Evolutionary conservation across 2,329 filamentous ascomycete species (phyloP).

Genomic region (Parafenestella ontariensis): DNA sequence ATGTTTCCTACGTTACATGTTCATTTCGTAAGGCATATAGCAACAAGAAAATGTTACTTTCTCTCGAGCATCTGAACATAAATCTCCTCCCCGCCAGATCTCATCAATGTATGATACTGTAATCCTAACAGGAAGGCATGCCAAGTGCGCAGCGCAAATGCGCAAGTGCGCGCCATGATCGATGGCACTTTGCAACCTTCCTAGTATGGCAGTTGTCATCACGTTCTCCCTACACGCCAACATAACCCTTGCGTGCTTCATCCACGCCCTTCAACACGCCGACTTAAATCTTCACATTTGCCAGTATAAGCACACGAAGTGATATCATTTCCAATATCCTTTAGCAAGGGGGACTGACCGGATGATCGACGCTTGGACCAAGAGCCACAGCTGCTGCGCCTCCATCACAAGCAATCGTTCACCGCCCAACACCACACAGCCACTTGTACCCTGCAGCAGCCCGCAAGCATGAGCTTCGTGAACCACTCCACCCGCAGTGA

Average conservation of each 20-base stretch:
- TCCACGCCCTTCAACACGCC: background rate
- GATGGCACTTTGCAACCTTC: constrained; percentile 1
- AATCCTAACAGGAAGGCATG: too few species aligned
- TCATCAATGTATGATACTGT: too few species aligned
- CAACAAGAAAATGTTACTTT: too few species aligned
- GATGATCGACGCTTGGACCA: constrained; percentile 12
- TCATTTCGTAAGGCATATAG: too few species aligned
- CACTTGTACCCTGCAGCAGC: constrained; percentile 30
- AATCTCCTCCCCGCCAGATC: too few species aligned
- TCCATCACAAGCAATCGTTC: constrained; percentile 6
- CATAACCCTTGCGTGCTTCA: too few species aligned
- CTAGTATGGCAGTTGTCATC: constrained; percentile 1
- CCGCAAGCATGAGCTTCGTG: constrained; percentile 30
- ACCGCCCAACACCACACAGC: constrained; percentile 30
- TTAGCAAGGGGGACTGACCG: background rate
- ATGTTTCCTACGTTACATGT: too few species aligned
- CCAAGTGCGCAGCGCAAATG: too few species aligned
- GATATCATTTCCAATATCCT: background rate
- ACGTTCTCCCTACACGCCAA: background rate
- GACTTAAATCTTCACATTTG: too few species aligned
- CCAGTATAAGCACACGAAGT: too few species aligned
- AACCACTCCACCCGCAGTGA: constrained; percentile 35
- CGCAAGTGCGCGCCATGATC: constrained; percentile 17
- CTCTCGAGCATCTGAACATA: too few species aligned
- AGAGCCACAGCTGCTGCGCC: constrained; percentile 21